Evolutionary conservation across 2,329 filamentous ascomycete genomes (phyloP), one percentile per base, ranked within the genome.

Genomic region (Colletotrichum filicis): DNA sequence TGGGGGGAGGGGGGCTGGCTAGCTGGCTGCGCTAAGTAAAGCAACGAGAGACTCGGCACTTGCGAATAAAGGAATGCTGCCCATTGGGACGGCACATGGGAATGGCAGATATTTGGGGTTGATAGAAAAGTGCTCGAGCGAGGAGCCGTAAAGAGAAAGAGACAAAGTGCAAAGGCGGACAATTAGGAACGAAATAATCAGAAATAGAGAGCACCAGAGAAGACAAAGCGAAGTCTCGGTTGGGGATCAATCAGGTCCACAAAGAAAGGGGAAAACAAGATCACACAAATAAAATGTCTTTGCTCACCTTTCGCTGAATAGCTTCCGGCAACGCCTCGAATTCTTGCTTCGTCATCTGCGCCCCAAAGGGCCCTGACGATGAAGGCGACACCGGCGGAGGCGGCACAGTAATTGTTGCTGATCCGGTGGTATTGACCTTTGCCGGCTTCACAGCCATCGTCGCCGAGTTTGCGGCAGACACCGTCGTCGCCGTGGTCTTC

Each of bases 281-380:
- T 57, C 75, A 32, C 28, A 59, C 30, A 32, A 52, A 76, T 60
- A 52, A 68, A 16, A 42, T 42, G 37, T 69, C 26, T 52, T 53
- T 28, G 83, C 88, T 84, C 82, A 91, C 89, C 83, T 91, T 91
- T 80, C 88, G 84, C 77, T 87, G 84, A 66, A 91, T 84, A 19
- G 87, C 87, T 28, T 86, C 86, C 24, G 89, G 89, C 12, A 90
- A 81, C 53, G 85, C 84, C 75, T 89, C 86, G 72, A 89, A 89
- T 65, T 84, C 82, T 37, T 82, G 78, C 73, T 76, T 82, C 1
- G 83, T 83, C 75, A 83, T 82, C 26, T 74, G 75, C 60, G 74
- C 76, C 35, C 70, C 70, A 28, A 69, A 60, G 12, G 53, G 69
- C 9, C 58, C 65, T 26, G 79, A 78, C 61, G 78, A 42, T 16